Evolutionary conservation across 495 filamentous ascomycete species (phyloP).

Genomic region (Aspergillus steynii): DNA sequence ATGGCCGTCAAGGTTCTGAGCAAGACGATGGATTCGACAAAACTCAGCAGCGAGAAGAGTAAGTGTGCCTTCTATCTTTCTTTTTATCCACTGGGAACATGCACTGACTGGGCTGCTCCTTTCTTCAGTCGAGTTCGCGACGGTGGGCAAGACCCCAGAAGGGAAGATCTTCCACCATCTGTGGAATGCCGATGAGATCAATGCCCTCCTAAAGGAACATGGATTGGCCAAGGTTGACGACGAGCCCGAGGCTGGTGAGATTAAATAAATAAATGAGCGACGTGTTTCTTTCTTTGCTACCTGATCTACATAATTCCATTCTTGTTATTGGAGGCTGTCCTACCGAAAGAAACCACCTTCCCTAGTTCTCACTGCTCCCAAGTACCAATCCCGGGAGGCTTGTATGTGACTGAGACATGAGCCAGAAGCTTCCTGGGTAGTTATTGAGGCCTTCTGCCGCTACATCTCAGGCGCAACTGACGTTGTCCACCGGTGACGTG

Average conservation of each 20-base stretch:
- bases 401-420: background rate
- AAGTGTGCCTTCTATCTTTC: constrained; percentile 30
- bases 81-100: background rate
- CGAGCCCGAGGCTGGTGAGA: constrained; percentile 65
- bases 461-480: constrained; percentile 28
- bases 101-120: background rate
- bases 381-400: background rate
- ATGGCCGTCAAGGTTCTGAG: constrained; percentile 98
- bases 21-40: constrained; percentile 99
- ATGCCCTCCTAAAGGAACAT: constrained; percentile 89
- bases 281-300: constrained; percentile 12
- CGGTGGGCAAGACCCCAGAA: constrained; percentile 89
- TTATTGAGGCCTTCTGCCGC: constrained; percentile 14
- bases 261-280: constrained; percentile 37
- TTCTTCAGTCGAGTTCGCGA: constrained; percentile 89
- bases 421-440: background rate
- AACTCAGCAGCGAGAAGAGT: constrained; percentile 99
- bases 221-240: constrained; percentile 87
- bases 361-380: background rate
- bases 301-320: constrained; percentile 30
- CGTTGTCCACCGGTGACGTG: constrained; percentile 41
- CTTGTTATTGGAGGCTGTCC: background rate
- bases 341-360: background rate
- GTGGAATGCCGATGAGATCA: constrained; percentile 97
- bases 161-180: constrained; percentile 97